These are phyloP conservation scores for Scenedesmus sp. DNA, from an alignment of 163 green algal genomes.

Conservation along the genomic window DNA sequence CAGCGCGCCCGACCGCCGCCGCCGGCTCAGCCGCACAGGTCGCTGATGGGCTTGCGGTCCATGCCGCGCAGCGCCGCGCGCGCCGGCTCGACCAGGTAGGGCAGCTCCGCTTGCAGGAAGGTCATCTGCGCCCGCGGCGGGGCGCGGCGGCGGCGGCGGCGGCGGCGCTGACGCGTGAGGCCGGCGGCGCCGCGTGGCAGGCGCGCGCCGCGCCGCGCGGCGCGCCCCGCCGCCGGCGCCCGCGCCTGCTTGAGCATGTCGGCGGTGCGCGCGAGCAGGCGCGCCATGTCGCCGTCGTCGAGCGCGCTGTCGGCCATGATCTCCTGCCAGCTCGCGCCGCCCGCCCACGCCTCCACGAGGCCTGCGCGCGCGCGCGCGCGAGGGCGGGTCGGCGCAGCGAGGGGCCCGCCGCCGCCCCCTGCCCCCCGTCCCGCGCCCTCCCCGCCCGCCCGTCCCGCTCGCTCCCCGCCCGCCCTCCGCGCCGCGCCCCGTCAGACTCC, in stretches of 20 bases:
- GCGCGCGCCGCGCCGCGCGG: too few relatives aligned
- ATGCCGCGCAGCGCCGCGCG: slow-evolving; percentile 66
- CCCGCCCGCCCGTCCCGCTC: neutral
- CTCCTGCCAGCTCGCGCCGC: slow-evolving; percentile 33
- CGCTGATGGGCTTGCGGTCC: slow-evolving; percentile 77
- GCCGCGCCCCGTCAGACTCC: too few relatives aligned
- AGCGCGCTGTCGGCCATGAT: slow-evolving; percentile 68
- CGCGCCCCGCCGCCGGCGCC: neutral
- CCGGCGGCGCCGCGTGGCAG: neutral
- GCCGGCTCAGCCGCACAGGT: slow-evolving; percentile 56
- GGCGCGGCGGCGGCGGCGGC: slow-evolving; percentile 17
- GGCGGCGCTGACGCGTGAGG: neutral
- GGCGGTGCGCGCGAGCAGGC: slow-evolving; percentile 86
- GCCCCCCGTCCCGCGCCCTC: neutral
- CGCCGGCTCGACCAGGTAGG: slow-evolving; percentile 57
- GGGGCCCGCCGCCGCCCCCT: neutral
- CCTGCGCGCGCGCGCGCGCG: too few relatives aligned
- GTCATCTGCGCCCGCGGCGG: slow-evolving; percentile 43
- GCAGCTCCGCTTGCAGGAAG: slow-evolving; percentile 66
- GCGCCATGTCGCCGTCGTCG: slow-evolving; percentile 94
- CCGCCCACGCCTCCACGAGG: slow-evolving; percentile 91
- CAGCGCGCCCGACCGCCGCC: too few relatives aligned
- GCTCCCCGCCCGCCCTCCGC: too few relatives aligned
- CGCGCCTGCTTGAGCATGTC: slow-evolving; percentile 89
- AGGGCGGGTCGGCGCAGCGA: too few relatives aligned